Evolutionary conservation across 345 rosid species (phyloP).

Genomic region (Zanthoxylum bungeanum): DNA sequence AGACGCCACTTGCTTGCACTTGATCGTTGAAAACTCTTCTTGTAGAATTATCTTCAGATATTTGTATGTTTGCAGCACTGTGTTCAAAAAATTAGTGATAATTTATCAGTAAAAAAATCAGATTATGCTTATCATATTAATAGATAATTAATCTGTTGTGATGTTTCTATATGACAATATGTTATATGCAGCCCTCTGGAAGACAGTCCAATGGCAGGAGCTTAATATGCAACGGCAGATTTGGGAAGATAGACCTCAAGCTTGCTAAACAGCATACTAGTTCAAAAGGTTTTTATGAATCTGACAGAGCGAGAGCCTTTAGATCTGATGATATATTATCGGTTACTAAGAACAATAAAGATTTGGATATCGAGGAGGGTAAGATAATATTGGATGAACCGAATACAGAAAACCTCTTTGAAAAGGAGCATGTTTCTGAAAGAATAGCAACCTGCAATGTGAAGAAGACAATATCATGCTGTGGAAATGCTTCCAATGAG

Average conservation of each 20-base stretch:
- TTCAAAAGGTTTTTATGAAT: slow-evolving; percentile 15
- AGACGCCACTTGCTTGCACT: background rate
- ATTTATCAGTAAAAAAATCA: too few relatives aligned
- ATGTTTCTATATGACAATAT: slow-evolving; percentile 23
- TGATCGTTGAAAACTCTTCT: background rate
- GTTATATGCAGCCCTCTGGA: slow-evolving; percentile 33
- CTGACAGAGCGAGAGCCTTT: slow-evolving; percentile 10
- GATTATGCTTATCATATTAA: background rate
- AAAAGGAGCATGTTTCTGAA: slow-evolving; percentile 19
- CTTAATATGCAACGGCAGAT: slow-evolving; percentile 14
- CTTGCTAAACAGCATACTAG: slow-evolving; percentile 16
- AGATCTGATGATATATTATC: slow-evolving; percentile 14
- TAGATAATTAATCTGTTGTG: slow-evolving; percentile 16
- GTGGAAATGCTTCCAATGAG: slow-evolving; percentile 16
- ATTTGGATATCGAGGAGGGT: slow-evolving; percentile 53
- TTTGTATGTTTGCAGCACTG: background rate
- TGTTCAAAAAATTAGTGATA: too few relatives aligned
- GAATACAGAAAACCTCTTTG: background rate
- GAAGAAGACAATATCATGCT: slow-evolving; percentile 4
- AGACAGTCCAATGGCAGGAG: slow-evolving; percentile 21
- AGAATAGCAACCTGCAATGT: slow-evolving; percentile 2
- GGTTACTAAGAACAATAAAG: slow-evolving; percentile 11
- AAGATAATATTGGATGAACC: slow-evolving; percentile 45
- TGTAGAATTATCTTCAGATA: background rate
- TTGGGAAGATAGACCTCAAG: slow-evolving; percentile 17